These are phyloP conservation scores for Podospora fimiseda DNA, from an alignment of 495 filamentous ascomycete species.

Conservation along the genomic window DNA sequence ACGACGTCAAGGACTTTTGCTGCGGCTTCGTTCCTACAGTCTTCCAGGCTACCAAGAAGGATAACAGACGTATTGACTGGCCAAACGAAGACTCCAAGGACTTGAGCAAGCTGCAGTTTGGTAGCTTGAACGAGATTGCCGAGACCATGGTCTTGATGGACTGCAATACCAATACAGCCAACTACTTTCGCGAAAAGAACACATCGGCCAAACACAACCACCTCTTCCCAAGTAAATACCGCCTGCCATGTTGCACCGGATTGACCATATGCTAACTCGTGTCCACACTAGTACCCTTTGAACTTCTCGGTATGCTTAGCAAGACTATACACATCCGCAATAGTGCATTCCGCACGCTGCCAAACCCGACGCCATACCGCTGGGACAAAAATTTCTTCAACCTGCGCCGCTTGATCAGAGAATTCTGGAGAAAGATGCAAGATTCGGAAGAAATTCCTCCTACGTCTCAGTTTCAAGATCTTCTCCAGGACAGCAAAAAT, in stretches of 20 bases:
- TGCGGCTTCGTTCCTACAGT: constrained; percentile 44
- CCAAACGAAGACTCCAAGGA: constrained; percentile 33
- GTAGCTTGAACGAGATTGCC: constrained; percentile 33
- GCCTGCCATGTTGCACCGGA: too few species aligned
- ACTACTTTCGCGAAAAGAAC: constrained; percentile 30
- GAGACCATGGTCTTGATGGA: constrained; percentile 42
- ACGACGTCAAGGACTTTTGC: constrained; percentile 40
- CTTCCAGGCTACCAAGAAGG: constrained; percentile 28
- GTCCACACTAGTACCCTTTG: constrained; percentile 48
- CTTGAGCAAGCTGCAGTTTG: constrained; percentile 30
- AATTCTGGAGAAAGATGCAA: constrained; percentile 23
- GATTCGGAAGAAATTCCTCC: constrained; percentile 7
- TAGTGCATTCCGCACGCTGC: constrained; percentile 40
- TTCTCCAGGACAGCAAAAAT: constrained; percentile 8
- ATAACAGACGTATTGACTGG: constrained; percentile 29
- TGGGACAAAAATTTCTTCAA: constrained; percentile 42
- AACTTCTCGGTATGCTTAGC: constrained; percentile 47
- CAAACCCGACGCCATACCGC: constrained; percentile 42
- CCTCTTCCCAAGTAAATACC: constrained; percentile 45
- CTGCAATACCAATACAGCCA: constrained; percentile 37
- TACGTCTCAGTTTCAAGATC: constrained; percentile 6
- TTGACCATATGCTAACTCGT: too few species aligned
- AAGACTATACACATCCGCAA: constrained; percentile 36
- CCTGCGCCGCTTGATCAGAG: constrained; percentile 27
- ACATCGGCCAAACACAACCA: constrained; percentile 27